Percentiles rank a stretch among this genome's conserved stretches.
Conservation (phyloP, 202 grass and related monocot genomes). For the Schoenoplectus tabernaemontani region DNA sequence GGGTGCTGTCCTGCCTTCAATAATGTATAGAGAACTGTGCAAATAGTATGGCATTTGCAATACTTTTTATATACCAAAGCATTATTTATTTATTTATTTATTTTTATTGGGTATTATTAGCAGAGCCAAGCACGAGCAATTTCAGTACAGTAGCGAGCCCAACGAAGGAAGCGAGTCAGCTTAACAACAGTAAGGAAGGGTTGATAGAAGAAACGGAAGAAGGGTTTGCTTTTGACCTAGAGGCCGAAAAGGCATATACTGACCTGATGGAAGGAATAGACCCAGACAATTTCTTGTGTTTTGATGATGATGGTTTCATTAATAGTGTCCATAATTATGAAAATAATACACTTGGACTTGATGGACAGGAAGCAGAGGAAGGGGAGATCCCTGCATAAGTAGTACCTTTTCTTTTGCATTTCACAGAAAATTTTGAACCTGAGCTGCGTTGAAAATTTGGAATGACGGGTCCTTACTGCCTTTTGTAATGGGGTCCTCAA, state of each 20-base stretch:
- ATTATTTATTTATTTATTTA: background rate
- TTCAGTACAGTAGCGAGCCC: background rate
- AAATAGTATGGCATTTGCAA: background rate
- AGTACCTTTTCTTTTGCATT: background rate
- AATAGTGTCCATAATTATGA: constrained; percentile 1
- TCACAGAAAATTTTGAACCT: background rate
- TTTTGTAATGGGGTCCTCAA: background rate
- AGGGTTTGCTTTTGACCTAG: constrained; percentile 49
- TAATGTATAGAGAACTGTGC: background rate
- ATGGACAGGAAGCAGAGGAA: constrained; percentile 50
- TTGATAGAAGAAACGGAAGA: constrained; percentile 16
- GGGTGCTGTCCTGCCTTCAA: background rate
- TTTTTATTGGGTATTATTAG: constrained; percentile 2
- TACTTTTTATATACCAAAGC: background rate
- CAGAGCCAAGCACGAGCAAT: background rate
- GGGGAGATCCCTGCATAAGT: constrained; percentile 54
- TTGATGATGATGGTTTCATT: constrained; percentile 32
- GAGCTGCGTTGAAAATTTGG: background rate
- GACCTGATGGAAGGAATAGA: constrained; percentile 65
- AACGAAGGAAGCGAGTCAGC: background rate
- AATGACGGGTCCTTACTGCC: background rate
- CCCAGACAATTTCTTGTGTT: constrained; percentile 62
- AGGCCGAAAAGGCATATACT: constrained; percentile 43
- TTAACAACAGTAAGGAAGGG: background rate
- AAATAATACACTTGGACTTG: background rate